Base-by-base conservation (phyloP, 768 basidiomycete genomes). In the Hericium erinaceus region DNA sequence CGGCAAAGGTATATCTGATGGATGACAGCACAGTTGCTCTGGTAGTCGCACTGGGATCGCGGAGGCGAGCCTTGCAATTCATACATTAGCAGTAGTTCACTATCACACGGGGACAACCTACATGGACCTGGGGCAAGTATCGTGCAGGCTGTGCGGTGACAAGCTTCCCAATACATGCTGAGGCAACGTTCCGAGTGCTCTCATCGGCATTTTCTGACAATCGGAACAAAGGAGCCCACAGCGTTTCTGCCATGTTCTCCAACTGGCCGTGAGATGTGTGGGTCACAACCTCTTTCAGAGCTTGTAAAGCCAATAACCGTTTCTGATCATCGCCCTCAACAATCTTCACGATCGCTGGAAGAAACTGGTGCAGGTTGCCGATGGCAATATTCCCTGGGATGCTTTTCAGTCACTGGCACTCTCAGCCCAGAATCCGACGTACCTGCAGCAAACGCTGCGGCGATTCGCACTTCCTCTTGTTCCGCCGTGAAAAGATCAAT, bases 391-490 rank as follows among this genome's bases (percentile, higher is more conserved):
- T 98, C 39, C 95, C 94, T 89, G 44, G 15, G 26, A 6, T 24
- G 58, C 11, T 39, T 4, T 16, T 52, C 22, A 49, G 33, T 20
- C 41, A 33, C 5, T 50, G 7, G 48, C 26, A 50, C 10, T 22
- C 9, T 40, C 33, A 50, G 52, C 15, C 13, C 12, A 44, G 15
- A 33, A 20, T 39, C 16, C 22, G 33, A 66, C 79, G 58, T 64
- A 86, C 92, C 92, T 38, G 90, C 90, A 53, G 97, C 92, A 65
- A 98, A 98, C 0, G 97, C 92, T 39, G 95, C 95, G 39, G 95
- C 92, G 38, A 89, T 82, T 48, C 93, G 80, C 13, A 92, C 78
- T 48, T 95, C 92, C 68, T 98, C 95, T 58, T 88, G 82, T 39
- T 89, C 85, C 1, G 83, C 77, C 3, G 78, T 72, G 68, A 97